Percentiles rank a stretch among this genome's conserved stretches.
Evolutionary conservation across 306 rosid genomes (phyloP).

Genomic region (Vigna reflexopilosa): DNA sequence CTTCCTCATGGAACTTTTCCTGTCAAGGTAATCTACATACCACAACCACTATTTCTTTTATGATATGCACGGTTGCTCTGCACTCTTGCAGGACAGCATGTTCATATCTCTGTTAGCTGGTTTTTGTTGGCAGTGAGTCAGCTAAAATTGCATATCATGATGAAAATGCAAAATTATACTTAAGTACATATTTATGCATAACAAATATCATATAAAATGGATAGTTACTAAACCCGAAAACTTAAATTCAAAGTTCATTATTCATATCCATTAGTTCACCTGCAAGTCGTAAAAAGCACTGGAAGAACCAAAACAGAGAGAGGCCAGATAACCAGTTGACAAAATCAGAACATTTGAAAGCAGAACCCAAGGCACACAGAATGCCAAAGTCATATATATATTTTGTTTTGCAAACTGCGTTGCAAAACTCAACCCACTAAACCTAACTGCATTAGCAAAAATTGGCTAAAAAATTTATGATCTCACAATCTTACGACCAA

Average conservation of each 20-base stretch:
- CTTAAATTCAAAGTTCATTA: background rate
- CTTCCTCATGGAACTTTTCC: constrained; percentile 96
- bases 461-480: background rate
- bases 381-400: background rate
- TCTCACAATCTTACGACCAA: background rate
- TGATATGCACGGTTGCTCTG: constrained; percentile 26
- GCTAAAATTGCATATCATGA: background rate
- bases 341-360: background rate
- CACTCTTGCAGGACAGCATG: constrained; percentile 3
- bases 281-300: background rate
- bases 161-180: background rate
- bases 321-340: background rate
- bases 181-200: background rate
- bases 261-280: background rate
- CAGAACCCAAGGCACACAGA: background rate
- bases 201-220: background rate
- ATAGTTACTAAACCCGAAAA: background rate
- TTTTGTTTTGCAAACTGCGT: background rate
- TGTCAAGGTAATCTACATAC: constrained; percentile 71
- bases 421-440: background rate
- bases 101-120: background rate
- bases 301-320: background rate
- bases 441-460: background rate
- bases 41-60: constrained; percentile 15
- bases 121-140: constrained; percentile 15